Evolutionary conservation across 176 grass and related monocot species (phyloP).

Genomic region (Phragmites australis): DNA sequence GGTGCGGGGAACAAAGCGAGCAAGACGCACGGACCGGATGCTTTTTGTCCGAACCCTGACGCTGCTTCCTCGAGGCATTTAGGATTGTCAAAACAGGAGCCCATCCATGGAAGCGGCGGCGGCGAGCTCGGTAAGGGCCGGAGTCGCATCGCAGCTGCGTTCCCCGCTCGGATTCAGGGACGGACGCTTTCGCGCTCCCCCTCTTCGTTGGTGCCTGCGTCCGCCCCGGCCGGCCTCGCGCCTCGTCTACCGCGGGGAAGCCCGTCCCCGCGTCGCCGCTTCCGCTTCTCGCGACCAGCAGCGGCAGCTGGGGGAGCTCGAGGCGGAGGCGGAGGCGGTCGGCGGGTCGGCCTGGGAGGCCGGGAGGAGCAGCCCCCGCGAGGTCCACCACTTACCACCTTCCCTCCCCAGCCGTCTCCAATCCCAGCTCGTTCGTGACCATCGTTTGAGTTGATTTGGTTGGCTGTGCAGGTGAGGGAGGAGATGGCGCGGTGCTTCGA

Average conservation of each 20-base stretch:
- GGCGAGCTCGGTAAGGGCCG: not conserved
- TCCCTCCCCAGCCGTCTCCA: not conserved
- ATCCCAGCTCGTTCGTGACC: not conserved
- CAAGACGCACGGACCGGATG: too few species aligned
- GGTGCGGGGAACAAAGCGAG: too few species aligned
- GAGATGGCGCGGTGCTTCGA: conserved; percentile 82
- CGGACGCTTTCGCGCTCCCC: not conserved
- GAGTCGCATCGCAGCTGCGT: not conserved
- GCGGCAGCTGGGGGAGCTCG: not conserved
- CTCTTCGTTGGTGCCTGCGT: not conserved
- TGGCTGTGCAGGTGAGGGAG: conserved; percentile 60
- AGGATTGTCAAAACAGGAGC: not conserved
- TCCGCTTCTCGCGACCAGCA: not conserved
- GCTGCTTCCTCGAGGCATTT: too few species aligned
- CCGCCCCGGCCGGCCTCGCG: conserved; percentile 2
- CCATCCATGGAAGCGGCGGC: conserved; percentile 33
- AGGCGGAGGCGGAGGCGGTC: not conserved
- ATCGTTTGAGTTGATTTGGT: not conserved
- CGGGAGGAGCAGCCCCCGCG: conserved; percentile 47
- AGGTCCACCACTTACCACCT: conserved; percentile 3
- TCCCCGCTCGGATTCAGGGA: not conserved
- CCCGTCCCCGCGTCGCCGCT: not conserved
- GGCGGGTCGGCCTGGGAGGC: conserved; percentile 14
- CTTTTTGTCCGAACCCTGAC: too few species aligned
- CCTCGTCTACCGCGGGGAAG: not conserved